Evolutionary conservation across 192 early-diverging fungal species (phyloP).

Genomic region (Backusella tarrabulga): DNA sequence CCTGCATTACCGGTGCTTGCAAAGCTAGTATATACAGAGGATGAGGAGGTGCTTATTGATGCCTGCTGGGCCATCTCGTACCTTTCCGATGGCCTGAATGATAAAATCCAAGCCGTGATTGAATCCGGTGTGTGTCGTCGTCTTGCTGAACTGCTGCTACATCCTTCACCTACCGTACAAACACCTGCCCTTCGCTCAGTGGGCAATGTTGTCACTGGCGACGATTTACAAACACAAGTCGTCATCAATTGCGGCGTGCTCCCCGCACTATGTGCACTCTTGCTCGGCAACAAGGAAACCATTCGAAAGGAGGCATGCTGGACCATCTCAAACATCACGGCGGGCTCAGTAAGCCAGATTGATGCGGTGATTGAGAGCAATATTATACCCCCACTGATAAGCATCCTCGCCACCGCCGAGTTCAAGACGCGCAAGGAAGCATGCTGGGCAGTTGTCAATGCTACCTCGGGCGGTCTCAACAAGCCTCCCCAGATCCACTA

Average conservation of each 20-base stretch:
- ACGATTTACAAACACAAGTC: slow-evolving; percentile 96
- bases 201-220: slow-evolving; percentile 99
- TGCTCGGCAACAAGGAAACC: slow-evolving; percentile 87
- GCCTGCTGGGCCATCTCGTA: slow-evolving; percentile 99
- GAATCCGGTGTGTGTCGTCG: slow-evolving; percentile 93
- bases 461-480: slow-evolving; percentile 89
- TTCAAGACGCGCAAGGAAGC: slow-evolving; percentile 99
- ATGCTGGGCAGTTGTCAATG: slow-evolving; percentile 99
- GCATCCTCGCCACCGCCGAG: slow-evolving; percentile 84
- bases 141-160: slow-evolving; percentile 91
- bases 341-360: slow-evolving; percentile 92
- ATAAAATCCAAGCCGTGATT: slow-evolving; percentile 98
- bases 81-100: slow-evolving; percentile 94
- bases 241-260: slow-evolving; percentile 91
- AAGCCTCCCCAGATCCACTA: slow-evolving; percentile 94
- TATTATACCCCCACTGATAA: slow-evolving; percentile 88
- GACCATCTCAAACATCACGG: slow-evolving; percentile 99
- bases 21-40: slow-evolving; percentile 85
- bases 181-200: slow-evolving; percentile 96
- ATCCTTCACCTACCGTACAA: slow-evolving; percentile 85
- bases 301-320: slow-evolving; percentile 99
- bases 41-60: slow-evolving; percentile 96
- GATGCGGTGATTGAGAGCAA: slow-evolving; percentile 94
- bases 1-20: slow-evolving; percentile 88
- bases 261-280: slow-evolving; percentile 74